These are phyloP conservation scores for Forsythia suspensa DNA, from an alignment of 257 asterid genomes.

Conservation along the genomic window DNA sequence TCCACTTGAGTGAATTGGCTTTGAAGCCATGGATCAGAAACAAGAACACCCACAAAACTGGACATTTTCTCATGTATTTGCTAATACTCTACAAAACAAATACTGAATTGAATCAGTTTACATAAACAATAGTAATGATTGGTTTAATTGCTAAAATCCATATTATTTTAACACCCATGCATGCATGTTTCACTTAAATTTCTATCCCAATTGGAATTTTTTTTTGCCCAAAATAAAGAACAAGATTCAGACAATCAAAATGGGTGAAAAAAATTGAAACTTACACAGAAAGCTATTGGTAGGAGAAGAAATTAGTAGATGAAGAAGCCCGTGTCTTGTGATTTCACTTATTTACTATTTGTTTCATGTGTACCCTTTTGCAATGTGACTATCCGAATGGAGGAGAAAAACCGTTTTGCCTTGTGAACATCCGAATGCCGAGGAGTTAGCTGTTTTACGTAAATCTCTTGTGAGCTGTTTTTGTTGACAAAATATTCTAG, in stretches of 20 bases:
- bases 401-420: conserved; percentile 32
- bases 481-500: no score
- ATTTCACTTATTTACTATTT: background rate
- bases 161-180: conserved; percentile 16
- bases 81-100: background rate
- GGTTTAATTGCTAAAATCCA: background rate
- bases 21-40: conserved; percentile 81
- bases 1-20: conserved; percentile 89
- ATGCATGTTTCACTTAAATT: background rate
- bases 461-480: no score
- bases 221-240: no score
- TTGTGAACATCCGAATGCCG: conserved; percentile 30
- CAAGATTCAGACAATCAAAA: background rate
- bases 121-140: no score
- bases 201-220: background rate
- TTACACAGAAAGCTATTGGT: background rate
- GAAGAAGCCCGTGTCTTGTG: background rate
- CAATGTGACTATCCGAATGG: no score
- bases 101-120: background rate
- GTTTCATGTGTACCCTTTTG: background rate
- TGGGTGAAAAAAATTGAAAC: background rate
- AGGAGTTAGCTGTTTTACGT: background rate
- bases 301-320: background rate
- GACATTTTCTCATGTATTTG: conserved; percentile 43
- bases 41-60: conserved; percentile 63